phyloP scores from a whole-genome alignment of 192 early-diverging fungal species.

The Ramicandelaber brevisporus region DNA sequence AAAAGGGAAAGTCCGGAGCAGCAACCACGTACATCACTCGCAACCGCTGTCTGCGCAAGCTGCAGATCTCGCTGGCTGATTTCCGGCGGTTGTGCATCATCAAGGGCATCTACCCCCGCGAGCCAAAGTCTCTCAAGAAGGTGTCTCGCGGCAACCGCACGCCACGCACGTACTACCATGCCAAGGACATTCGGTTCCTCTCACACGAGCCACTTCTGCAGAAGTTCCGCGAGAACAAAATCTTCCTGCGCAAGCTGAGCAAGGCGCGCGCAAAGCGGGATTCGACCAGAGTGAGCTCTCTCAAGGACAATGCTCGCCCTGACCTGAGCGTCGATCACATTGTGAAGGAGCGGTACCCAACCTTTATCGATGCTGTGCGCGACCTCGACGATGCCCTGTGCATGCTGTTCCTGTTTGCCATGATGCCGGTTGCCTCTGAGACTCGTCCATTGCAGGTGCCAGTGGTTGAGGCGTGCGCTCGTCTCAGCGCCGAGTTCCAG shows the following conservation, averaged over 20 bases:
- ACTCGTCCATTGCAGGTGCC: too few species aligned
- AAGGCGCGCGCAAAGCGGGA: constrained; percentile 68
- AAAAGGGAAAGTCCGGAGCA: constrained; percentile 75
- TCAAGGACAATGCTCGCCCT: constrained; percentile 55
- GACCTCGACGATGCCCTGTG: constrained; percentile 96
- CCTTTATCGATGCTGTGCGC: constrained; percentile 74
- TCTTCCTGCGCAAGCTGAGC: constrained; percentile 63
- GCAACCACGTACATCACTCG: constrained; percentile 77
- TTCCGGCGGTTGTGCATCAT: constrained; percentile 96
- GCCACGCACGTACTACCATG: constrained; percentile 73
- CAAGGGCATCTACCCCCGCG: constrained; percentile 95
- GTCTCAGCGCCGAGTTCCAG: constrained; percentile 77
- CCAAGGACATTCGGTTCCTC: constrained; percentile 87
- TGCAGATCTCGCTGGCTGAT: constrained; percentile 79
- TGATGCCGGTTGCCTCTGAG: constrained; percentile 50
- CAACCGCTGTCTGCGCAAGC: constrained; percentile 73
- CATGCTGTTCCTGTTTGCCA: constrained; percentile 83
- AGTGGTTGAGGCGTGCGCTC: constrained; percentile 47
- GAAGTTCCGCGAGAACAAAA: constrained; percentile 83
- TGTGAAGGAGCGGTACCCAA: constrained; percentile 87
- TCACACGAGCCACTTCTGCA: constrained; percentile 78
- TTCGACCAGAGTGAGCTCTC: constrained; percentile 38
- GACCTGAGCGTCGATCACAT: constrained; percentile 78
- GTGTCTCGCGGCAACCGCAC: constrained; percentile 72
- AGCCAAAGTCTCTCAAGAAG: constrained; percentile 83